A percentile compares a stretch with the other conserved stretches of the same genome.
phyloP scores from a whole-genome alignment of 805 yeast genomes.

The Cyberlindnera japonica region DNA sequence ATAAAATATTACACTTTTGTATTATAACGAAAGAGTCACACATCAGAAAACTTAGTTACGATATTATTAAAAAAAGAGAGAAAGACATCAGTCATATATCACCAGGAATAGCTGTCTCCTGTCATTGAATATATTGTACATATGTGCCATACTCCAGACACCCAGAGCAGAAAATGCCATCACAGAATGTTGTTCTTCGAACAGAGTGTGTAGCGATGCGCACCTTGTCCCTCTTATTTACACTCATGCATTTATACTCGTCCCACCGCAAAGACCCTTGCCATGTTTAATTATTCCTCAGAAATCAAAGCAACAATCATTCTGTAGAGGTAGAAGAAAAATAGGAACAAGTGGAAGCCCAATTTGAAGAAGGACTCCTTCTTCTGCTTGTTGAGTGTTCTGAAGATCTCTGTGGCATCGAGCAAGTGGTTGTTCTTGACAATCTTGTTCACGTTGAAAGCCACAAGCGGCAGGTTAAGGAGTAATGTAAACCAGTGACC shows the following conservation, averaged over 20 bases:
- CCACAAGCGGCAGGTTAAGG: slow-evolving; percentile 77
- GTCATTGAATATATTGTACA: too few relatives aligned
- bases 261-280: background rate
- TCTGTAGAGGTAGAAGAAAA: slow-evolving; percentile 93
- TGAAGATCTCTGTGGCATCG: slow-evolving; percentile 96
- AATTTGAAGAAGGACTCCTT: slow-evolving; percentile 86
- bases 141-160: too few relatives aligned
- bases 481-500: slow-evolving; percentile 92
- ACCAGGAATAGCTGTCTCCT: too few relatives aligned
- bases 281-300: slow-evolving; percentile 19
- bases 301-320: slow-evolving; percentile 90
- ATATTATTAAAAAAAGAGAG: background rate
- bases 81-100: background rate
- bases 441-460: slow-evolving; percentile 79
- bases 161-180: too few relatives aligned
- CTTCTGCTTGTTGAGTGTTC: slow-evolving; percentile 90
- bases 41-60: background rate
- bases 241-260: background rate
- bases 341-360: slow-evolving; percentile 86
- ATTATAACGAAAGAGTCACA: background rate
- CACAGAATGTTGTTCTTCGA: background rate
- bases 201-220: too few relatives aligned
- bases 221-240: too few relatives aligned
- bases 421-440: slow-evolving; percentile 76
- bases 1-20: too few relatives aligned